Percentiles rank a stretch among this genome's conserved stretches.
Evolutionary conservation across 106 monocot genomes (phyloP).

Genomic region (Acorus gramineus): DNA sequence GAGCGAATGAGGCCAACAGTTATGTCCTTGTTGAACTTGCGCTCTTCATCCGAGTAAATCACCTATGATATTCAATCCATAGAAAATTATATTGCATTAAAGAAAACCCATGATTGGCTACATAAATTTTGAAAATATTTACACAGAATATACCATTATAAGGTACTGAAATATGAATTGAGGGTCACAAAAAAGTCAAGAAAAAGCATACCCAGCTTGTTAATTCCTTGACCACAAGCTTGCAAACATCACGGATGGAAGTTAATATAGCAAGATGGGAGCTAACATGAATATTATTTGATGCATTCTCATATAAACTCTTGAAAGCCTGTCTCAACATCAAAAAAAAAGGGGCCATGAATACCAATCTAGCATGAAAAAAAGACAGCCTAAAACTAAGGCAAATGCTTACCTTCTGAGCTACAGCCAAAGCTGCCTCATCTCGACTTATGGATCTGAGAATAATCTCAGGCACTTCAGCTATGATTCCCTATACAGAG

Average conservation of each 20-base stretch:
- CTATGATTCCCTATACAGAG: slow-evolving; percentile 49
- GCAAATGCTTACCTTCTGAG: slow-evolving; percentile 59
- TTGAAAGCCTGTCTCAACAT: slow-evolving; percentile 55
- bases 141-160: too few species aligned
- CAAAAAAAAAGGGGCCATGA: too few species aligned
- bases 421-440: slow-evolving; percentile 86
- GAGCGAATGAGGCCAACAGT: slow-evolving; percentile 65
- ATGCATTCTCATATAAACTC: slow-evolving; percentile 72
- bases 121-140: too few species aligned
- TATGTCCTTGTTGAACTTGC: slow-evolving; percentile 85
- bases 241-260: slow-evolving; percentile 84
- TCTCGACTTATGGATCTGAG: slow-evolving; percentile 75
- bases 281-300: slow-evolving; percentile 39
- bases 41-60: slow-evolving; percentile 87
- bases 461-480: slow-evolving; percentile 85
- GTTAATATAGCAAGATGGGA: slow-evolving; percentile 57
- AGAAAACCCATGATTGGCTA: too few species aligned
- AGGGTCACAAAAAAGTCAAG: not conserved
- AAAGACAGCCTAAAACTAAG: too few species aligned
- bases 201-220: slow-evolving; percentile 76
- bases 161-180: not conserved
- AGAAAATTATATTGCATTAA: too few species aligned
- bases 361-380: too few species aligned
- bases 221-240: slow-evolving; percentile 83
- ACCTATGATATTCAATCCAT: slow-evolving; percentile 29